A percentile compares a stretch with the other conserved stretches of the same genome.
Evolutionary conservation across 2,329 filamentous ascomycete genomes (phyloP).

Genomic region (Cercospora brassicicola): DNA sequence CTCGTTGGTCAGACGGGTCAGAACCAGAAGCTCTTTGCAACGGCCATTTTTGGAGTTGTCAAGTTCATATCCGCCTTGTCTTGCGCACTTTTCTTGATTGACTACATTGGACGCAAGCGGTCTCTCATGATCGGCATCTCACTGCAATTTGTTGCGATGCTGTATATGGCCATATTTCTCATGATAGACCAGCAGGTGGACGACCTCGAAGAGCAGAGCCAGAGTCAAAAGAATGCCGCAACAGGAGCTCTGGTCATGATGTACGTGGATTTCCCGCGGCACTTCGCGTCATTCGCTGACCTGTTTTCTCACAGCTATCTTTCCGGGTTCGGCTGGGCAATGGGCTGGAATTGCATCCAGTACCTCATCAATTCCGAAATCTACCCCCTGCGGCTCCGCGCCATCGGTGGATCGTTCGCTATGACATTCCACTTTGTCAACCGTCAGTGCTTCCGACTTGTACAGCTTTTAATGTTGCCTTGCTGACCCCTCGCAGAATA

Average conservation of each 20-base stretch:
- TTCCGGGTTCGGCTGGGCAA: conserved; percentile 67
- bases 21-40: conserved; percentile 69
- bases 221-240: conserved; percentile 57
- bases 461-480: neutral
- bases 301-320: conserved; percentile 38
- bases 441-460: conserved; percentile 44
- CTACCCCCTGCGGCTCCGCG: conserved; percentile 72
- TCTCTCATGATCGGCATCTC: conserved; percentile 48
- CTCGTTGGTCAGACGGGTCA: conserved; percentile 69
- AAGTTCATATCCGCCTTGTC: conserved; percentile 67
- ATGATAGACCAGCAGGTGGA: conserved; percentile 61
- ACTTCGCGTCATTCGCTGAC: neutral
- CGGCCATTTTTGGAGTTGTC: conserved; percentile 72
- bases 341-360: conserved; percentile 53
- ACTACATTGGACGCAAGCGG: conserved; percentile 72
- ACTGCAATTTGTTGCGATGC: conserved; percentile 46
- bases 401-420: conserved; percentile 67
- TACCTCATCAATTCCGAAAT: conserved; percentile 77
- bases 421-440: conserved; percentile 74
- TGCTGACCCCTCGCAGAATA: conserved; percentile 45
- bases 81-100: conserved; percentile 76
- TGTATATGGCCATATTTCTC: conserved; percentile 57
- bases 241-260: conserved; percentile 60
- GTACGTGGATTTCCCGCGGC: conserved; percentile 35
- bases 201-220: conserved; percentile 51